A percentile compares a stretch with the other conserved stretches of the same genome.
phyloP scores from a whole-genome alignment of 2,329 filamentous ascomycete species.

The Lizonia empirigonia region DNA sequence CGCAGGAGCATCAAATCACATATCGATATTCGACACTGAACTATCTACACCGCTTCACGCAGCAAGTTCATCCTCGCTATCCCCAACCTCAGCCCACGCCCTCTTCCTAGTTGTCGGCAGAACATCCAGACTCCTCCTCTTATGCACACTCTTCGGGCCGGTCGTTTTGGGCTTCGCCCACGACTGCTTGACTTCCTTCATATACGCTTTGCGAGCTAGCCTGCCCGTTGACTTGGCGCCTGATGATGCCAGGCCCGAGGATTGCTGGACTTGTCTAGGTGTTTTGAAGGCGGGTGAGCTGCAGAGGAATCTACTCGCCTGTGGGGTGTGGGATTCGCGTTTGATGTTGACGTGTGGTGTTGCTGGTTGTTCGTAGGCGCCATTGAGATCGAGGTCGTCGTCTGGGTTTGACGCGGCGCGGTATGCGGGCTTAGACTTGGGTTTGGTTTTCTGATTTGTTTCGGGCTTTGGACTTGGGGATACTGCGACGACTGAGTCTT shows the following conservation, averaged over 20 bases:
- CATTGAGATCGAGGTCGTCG: conserved; percentile 12
- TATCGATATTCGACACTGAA: neutral
- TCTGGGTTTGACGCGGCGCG: conserved; percentile 16
- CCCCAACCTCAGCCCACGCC: conserved; percentile 13
- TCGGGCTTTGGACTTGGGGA: conserved; percentile 1
- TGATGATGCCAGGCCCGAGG: neutral
- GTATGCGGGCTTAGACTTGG: neutral
- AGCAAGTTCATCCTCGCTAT: conserved; percentile 39
- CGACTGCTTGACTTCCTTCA: conserved; percentile 30
- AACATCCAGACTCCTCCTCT: conserved; percentile 14
- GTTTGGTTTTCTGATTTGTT: neutral
- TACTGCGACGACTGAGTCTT: neutral
- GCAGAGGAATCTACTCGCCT: conserved; percentile 20
- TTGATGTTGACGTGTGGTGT: conserved; percentile 26
- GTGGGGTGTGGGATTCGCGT: conserved; percentile 28
- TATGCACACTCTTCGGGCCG: conserved; percentile 7
- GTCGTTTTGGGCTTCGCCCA: conserved; percentile 30
- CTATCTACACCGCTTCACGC: conserved; percentile 5
- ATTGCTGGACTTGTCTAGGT: conserved; percentile 11
- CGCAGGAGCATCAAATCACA: neutral
- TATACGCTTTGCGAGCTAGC: conserved; percentile 13
- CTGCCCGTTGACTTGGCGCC: conserved; percentile 2
- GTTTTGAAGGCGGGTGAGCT: conserved; percentile 21
- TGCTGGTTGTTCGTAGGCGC: conserved; percentile 3
- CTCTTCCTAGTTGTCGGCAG: conserved; percentile 10